phyloP scores from a whole-genome alignment of 2,329 filamentous ascomycete genomes.

The Claviceps sp. region DNA sequence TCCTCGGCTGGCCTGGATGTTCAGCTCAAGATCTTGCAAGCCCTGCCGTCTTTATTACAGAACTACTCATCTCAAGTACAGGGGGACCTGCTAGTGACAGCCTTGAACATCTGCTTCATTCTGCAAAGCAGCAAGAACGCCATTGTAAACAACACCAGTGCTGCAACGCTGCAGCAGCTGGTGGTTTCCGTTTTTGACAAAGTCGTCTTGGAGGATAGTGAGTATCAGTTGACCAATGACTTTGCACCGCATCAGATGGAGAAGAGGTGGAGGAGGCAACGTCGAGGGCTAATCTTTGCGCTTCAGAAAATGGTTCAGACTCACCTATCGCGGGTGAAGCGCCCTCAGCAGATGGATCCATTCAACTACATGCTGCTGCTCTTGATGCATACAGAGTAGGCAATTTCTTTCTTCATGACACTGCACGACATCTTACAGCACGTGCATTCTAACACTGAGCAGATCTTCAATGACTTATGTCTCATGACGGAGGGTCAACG shows the following conservation, averaged over 20 bases:
- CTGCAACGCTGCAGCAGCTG: constrained; percentile 90
- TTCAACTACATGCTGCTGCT: constrained; percentile 61
- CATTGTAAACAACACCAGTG: constrained; percentile 89
- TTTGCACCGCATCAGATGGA: background rate
- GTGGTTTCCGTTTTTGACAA: constrained; percentile 90
- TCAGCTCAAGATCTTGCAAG: constrained; percentile 90
- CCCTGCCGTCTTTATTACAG: constrained; percentile 75
- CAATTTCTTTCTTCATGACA: too few species aligned
- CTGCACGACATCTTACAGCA: background rate
- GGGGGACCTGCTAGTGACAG: constrained; percentile 66
- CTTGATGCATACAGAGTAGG: constrained; percentile 69
- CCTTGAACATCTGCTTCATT: constrained; percentile 82
- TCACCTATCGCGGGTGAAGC: constrained; percentile 52
- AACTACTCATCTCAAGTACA: constrained; percentile 76
- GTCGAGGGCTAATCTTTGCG: background rate
- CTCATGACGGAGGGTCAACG: constrained; percentile 74
- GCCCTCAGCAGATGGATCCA: constrained; percentile 47
- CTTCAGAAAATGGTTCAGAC: constrained; percentile 31
- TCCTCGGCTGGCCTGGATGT: constrained; percentile 73
- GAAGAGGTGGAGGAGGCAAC: background rate
- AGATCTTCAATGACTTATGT: constrained; percentile 83
- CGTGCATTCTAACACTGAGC: constrained; percentile 7
- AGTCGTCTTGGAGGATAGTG: constrained; percentile 69
- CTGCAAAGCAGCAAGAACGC: constrained; percentile 84
- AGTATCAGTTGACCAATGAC: background rate